Evolutionary conservation across 2,329 filamentous ascomycete genomes (phyloP).

Genomic region (Stromatinia cepivora): DNA sequence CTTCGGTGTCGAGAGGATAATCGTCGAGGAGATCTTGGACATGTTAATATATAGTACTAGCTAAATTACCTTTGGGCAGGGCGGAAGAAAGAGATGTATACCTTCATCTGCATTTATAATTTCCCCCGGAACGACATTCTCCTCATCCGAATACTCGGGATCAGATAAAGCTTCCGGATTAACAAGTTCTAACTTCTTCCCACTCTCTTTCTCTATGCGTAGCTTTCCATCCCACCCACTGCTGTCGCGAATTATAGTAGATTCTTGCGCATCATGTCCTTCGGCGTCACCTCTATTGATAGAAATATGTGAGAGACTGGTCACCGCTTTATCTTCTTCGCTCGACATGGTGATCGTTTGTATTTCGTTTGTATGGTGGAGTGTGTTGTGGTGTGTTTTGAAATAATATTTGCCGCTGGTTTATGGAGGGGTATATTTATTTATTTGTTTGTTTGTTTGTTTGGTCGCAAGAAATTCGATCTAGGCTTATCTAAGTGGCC

Average conservation of each 20-base stretch:
- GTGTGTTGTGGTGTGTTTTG: background rate
- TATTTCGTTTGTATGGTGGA: background rate
- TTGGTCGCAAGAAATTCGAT: background rate
- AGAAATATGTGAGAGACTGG: constrained; percentile 33
- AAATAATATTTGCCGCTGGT: background rate
- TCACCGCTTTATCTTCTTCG: constrained; percentile 31
- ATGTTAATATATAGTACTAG: constrained; percentile 18
- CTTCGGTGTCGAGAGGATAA: constrained; percentile 63
- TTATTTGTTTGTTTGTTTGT: background rate
- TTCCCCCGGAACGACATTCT: constrained; percentile 68
- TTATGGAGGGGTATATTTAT: constrained; percentile 6
- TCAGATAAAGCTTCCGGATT: constrained; percentile 85
- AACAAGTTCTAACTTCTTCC: constrained; percentile 62
- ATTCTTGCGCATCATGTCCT: constrained; percentile 34
- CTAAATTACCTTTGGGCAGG: background rate
- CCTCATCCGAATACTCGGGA: constrained; percentile 78
- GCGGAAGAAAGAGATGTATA: constrained; percentile 39
- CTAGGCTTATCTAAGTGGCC: background rate
- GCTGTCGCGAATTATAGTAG: constrained; percentile 48
- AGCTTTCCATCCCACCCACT: constrained; percentile 85
- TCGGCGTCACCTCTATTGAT: constrained; percentile 34
- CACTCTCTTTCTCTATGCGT: constrained; percentile 55
- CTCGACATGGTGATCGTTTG: constrained; percentile 25
- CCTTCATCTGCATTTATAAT: constrained; percentile 81
- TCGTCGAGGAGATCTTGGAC: constrained; percentile 58